Conservation (phyloP, 2,329 filamentous ascomycete genomes). For the Alternaria longipes region DNA sequence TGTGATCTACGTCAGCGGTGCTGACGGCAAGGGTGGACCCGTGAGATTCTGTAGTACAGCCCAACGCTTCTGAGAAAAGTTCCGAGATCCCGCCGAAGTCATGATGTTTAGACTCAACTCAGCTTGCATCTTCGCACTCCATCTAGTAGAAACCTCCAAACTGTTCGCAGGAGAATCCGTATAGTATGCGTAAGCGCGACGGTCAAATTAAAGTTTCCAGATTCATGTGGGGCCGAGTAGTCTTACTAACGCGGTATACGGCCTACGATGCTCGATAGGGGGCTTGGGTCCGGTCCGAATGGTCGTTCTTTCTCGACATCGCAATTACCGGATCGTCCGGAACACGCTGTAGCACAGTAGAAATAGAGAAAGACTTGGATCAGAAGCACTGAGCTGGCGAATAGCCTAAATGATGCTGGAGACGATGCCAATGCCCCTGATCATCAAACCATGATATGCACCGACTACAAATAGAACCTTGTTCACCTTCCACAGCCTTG, state of each 20-base stretch:
- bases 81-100: neutral
- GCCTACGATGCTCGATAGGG: neutral
- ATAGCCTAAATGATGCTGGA: neutral
- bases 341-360: neutral
- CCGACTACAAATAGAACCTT: constrained; percentile 4
- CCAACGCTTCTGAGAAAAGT: neutral
- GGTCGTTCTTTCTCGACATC: neutral
- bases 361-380: neutral
- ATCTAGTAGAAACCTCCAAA: neutral
- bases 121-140: neutral
- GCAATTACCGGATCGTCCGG: constrained; percentile 9
- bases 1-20: constrained; percentile 1
- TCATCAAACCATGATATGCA: constrained; percentile 2
- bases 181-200: neutral
- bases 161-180: neutral
- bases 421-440: neutral
- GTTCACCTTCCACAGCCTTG: neutral
- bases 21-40: constrained; percentile 4
- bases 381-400: constrained; percentile 1
- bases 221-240: neutral
- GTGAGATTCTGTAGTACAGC: neutral
- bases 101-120: neutral
- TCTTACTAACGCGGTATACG: neutral
- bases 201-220: neutral
- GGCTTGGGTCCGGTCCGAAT: constrained; percentile 9